Percentiles rank a stretch among this genome's conserved stretches.
Conservation (phyloP, 768 basidiomycete species). For the Suillus americanus region DNA sequence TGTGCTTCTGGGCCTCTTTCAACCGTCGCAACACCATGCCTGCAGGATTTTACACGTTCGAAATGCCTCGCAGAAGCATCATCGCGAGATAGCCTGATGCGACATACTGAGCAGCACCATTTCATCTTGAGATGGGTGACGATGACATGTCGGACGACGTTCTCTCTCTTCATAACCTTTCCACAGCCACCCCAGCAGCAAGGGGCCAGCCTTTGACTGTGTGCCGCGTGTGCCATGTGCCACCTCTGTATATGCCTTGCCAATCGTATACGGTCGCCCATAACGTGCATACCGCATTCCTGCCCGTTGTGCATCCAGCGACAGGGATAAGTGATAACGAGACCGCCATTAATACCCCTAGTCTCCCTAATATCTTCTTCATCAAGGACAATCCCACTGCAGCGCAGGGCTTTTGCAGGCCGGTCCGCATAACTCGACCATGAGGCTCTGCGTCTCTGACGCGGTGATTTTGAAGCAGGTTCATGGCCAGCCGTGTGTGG, state of each 20-base stretch:
- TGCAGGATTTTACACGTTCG: conserved; percentile 26
- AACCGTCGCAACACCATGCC: conserved; percentile 8
- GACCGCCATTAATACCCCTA: conserved; percentile 10
- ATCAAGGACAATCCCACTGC: not conserved
- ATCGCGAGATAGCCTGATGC: conserved; percentile 28
- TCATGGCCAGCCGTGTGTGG: not conserved
- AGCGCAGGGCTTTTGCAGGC: not conserved
- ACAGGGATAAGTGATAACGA: conserved; percentile 23
- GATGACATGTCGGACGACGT: conserved; percentile 28
- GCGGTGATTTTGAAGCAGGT: not conserved
- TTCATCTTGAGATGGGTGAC: conserved; percentile 30
- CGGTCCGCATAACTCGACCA: not conserved
- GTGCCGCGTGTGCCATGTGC: conserved; percentile 20
- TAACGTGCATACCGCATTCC: conserved; percentile 25
- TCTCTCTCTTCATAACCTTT: conserved; percentile 31
- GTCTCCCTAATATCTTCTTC: not conserved
- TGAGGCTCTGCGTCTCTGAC: not conserved
- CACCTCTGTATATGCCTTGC: conserved; percentile 28
- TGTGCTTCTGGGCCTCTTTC: conserved; percentile 10
- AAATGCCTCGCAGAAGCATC: conserved; percentile 32
- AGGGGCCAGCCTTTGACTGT: conserved; percentile 8
- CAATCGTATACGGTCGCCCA: conserved; percentile 25
- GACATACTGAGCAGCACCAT: conserved; percentile 29
- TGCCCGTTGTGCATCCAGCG: conserved; percentile 24
- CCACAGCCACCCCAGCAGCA: conserved; percentile 28